A percentile compares a stretch with the other conserved stretches of the same genome.
Conservation (phyloP, 345 rosid genomes). For the Hibiscus syriacus region DNA sequence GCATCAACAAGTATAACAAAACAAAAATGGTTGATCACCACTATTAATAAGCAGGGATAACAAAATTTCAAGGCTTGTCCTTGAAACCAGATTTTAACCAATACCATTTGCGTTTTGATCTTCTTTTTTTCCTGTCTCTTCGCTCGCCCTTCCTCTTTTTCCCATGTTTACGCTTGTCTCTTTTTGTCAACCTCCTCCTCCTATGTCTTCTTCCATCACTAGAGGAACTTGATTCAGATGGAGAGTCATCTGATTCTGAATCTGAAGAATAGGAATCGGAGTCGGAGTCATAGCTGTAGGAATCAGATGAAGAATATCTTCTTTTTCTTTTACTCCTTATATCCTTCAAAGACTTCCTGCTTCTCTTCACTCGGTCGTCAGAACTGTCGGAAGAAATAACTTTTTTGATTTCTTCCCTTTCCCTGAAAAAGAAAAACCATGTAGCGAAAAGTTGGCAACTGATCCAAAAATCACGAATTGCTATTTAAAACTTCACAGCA, state of each 20-base stretch:
- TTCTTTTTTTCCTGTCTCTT: constrained; percentile 41
- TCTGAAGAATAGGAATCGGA: constrained; percentile 33
- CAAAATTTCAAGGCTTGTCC: constrained; percentile 4
- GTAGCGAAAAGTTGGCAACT: not conserved
- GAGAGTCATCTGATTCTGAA: constrained; percentile 33
- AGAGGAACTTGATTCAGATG: constrained; percentile 66
- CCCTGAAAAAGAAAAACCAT: constrained; percentile 37
- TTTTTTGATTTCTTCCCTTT: constrained; percentile 51
- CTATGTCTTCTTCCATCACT: constrained; percentile 58
- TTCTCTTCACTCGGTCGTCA: constrained; percentile 35
- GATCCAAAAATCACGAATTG: not conserved
- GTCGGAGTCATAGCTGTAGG: constrained; percentile 61
- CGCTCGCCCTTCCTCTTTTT: constrained; percentile 39
- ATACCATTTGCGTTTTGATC: constrained; percentile 43
- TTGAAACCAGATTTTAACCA: constrained; percentile 11
- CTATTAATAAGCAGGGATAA: not conserved
- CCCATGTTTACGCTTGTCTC: constrained; percentile 31
- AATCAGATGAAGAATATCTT: constrained; percentile 81
- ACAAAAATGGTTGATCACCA: not conserved
- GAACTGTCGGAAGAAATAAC: constrained; percentile 43
- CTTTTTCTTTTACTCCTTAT: constrained; percentile 52
- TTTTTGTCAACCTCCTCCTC: constrained; percentile 56
- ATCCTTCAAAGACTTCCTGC: constrained; percentile 44
- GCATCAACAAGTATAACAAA: constrained; percentile 6
- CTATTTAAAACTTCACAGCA: not conserved